Percentiles rank a stretch among this genome's conserved stretches.
Evolutionary conservation across 352 stramenopile species (phyloP).

Genomic region (Phytophthora rubi): DNA sequence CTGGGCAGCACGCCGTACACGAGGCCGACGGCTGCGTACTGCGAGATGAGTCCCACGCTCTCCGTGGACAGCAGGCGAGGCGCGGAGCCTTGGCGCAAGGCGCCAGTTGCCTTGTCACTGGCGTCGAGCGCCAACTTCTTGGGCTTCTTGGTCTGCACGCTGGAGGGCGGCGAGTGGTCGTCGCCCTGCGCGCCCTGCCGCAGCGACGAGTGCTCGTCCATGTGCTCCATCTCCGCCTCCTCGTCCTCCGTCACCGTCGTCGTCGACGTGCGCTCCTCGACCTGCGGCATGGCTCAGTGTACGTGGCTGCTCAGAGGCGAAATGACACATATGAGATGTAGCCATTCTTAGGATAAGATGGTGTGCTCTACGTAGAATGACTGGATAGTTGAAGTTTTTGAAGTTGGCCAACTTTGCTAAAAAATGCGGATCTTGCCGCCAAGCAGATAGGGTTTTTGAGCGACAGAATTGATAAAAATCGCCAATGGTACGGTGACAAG

Average conservation of each 20-base stretch:
- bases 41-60: constrained; percentile 44
- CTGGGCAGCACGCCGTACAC: constrained; percentile 49
- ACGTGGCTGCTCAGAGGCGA: not conserved
- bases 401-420: not conserved
- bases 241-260: constrained; percentile 31
- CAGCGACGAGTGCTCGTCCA: constrained; percentile 39
- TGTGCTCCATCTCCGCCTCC: constrained; percentile 34
- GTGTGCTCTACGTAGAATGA: not conserved
- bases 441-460: no score
- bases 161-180: constrained; percentile 27
- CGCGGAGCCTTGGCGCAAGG: constrained; percentile 43
- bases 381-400: constrained; percentile 1
- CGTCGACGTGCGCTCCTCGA: constrained; percentile 13
- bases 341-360: not conserved
- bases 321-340: not conserved
- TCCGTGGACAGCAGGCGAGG: constrained; percentile 42
- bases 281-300: constrained; percentile 13
- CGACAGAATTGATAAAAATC: no score
- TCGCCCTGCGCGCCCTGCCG: constrained; percentile 16
- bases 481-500: no score
- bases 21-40: constrained; percentile 58
- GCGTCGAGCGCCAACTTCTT: constrained; percentile 13
- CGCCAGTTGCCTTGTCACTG: constrained; percentile 11
- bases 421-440: no score
- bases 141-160: constrained; percentile 21